Evolutionary conservation across 116 monocot genomes (phyloP).

Genomic region (Trichopus zeylanicus): DNA sequence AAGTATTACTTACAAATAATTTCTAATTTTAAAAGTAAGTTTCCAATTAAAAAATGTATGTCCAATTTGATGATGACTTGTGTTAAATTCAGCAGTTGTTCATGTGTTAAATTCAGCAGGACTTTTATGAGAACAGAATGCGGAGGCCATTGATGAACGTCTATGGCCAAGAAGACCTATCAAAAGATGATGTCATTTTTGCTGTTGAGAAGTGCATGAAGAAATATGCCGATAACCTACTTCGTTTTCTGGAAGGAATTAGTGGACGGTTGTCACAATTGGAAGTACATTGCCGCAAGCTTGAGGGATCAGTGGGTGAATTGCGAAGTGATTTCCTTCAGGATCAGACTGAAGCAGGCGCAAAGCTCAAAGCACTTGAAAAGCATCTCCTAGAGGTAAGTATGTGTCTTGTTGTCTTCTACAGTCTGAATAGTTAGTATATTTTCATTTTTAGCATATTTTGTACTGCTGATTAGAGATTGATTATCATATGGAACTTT

Average conservation of each 20-base stretch:
- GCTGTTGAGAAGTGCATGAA: slow-evolving; percentile 88
- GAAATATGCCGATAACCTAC: slow-evolving; percentile 81
- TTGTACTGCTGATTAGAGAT: no score
- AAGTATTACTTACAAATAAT: no score
- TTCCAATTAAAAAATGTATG: no score
- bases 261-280: slow-evolving; percentile 64
- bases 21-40: no score
- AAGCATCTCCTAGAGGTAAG: slow-evolving; percentile 95
- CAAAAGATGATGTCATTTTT: slow-evolving; percentile 47
- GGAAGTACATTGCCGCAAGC: slow-evolving; percentile 72
- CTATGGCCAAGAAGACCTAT: slow-evolving; percentile 49
- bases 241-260: slow-evolving; percentile 71
- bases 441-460: no score
- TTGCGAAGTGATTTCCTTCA: slow-evolving; percentile 51
- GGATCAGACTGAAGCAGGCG: slow-evolving; percentile 56
- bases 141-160: slow-evolving; percentile 41
- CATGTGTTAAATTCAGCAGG: slow-evolving; percentile 29
- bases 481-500: no score
- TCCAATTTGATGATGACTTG: no score
- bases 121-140: slow-evolving; percentile 48
- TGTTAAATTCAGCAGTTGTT: neutral
- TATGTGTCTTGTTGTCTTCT: no score
- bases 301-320: slow-evolving; percentile 75
- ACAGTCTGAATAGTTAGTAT: no score
- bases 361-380: slow-evolving; percentile 67